Conservation (phyloP, 805 yeast genomes). For the Vanderwaltozyma polyspora region DNA sequence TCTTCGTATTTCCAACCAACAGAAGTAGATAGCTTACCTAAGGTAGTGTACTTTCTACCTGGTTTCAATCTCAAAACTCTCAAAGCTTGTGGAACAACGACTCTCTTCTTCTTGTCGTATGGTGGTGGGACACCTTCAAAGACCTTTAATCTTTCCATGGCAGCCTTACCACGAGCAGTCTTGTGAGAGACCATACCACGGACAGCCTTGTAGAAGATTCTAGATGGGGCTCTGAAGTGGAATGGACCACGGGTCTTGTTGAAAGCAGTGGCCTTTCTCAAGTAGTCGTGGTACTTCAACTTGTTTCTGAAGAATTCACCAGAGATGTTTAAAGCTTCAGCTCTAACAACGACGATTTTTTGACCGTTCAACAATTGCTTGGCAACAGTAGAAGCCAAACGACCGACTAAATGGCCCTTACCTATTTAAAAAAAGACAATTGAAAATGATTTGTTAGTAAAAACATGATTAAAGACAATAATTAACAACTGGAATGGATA, state of each 20-base stretch:
- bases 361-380: constrained; percentile 98
- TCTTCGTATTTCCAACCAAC: constrained; percentile 99
- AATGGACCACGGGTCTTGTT: constrained; percentile 99
- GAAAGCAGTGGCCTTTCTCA: constrained; percentile 98
- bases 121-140: constrained; percentile 99
- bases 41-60: constrained; percentile 99
- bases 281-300: constrained; percentile 99
- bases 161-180: constrained; percentile 99
- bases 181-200: constrained; percentile 99
- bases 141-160: constrained; percentile 97
- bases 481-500: too few species aligned
- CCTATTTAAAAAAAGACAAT: constrained; percentile 28
- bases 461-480: too few species aligned
- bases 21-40: constrained; percentile 89
- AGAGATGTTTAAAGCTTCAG: constrained; percentile 95
- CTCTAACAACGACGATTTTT: constrained; percentile 93
- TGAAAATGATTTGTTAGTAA: constrained; percentile 7
- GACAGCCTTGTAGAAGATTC: constrained; percentile 98
- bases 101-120: constrained; percentile 99
- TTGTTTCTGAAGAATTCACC: constrained; percentile 99
- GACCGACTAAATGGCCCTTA: constrained; percentile 99
- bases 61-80: constrained; percentile 98
- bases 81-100: constrained; percentile 98
- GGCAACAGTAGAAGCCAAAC: constrained; percentile 97
- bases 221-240: constrained; percentile 99